These are phyloP conservation scores for Fusarium bulbicola DNA, from an alignment of 2,329 filamentous ascomycete genomes.

Conservation along the genomic window DNA sequence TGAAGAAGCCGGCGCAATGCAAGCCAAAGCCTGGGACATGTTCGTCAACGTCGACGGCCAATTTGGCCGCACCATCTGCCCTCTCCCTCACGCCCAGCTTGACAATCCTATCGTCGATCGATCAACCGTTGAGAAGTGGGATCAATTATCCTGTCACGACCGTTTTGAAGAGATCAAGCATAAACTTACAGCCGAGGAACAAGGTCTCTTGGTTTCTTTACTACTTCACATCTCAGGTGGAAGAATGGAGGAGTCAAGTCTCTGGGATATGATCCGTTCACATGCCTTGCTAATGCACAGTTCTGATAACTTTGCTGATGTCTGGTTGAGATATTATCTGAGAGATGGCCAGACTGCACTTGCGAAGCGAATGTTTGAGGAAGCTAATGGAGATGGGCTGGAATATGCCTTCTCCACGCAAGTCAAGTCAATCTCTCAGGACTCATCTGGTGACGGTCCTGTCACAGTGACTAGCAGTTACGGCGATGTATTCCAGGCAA, in stretches of 20 bases:
- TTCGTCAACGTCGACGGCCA: not conserved
- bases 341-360: not conserved
- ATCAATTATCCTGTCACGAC: not conserved
- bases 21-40: not conserved
- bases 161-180: not conserved
- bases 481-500: accelerated
- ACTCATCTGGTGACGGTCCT: not conserved
- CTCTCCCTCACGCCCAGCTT: not conserved
- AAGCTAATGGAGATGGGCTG: not conserved
- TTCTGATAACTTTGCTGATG: not conserved
- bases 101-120: not conserved
- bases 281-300: not conserved
- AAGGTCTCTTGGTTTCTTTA: not conserved
- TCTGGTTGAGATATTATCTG: not conserved
- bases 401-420: not conserved
- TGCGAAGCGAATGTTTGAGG: not conserved
- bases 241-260: not conserved
- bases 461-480: accelerated
- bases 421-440: not conserved
- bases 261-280: not conserved
- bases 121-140: not conserved
- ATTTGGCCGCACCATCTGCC: not conserved
- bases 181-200: not conserved
- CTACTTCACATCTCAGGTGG: not conserved
- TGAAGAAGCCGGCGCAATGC: not conserved